These are phyloP conservation scores for Geotrichum aggregatum DNA, from an alignment of 1,139 yeast species.

Conservation along the genomic window DNA sequence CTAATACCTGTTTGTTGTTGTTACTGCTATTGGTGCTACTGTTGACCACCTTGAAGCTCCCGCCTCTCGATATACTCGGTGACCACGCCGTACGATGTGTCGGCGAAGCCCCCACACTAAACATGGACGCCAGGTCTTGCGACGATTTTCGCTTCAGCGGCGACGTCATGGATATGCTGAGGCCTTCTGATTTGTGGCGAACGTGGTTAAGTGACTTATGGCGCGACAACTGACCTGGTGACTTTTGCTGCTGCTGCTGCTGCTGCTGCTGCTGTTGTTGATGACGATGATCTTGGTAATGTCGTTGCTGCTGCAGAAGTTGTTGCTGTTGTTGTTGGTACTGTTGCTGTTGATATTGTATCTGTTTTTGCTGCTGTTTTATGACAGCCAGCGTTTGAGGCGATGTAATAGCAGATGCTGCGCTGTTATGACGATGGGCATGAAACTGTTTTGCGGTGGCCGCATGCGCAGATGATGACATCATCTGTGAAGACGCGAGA, in stretches of 20 bases:
- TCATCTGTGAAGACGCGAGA: neutral
- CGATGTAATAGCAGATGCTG: neutral
- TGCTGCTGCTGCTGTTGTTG: neutral
- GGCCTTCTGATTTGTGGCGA: slow-evolving; percentile 18
- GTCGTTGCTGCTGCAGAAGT: neutral
- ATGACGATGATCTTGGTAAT: neutral
- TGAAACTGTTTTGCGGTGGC: neutral
- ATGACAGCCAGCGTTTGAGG: neutral
- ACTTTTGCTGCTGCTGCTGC: neutral
- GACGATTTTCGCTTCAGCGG: slow-evolving; percentile 16
- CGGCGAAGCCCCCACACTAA: slow-evolving; percentile 16
- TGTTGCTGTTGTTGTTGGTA: neutral
- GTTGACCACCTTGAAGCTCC: slow-evolving; percentile 10
- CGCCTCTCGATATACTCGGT: slow-evolving; percentile 15
- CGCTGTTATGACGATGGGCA: slow-evolving; percentile 1
- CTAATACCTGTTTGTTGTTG: too few species aligned
- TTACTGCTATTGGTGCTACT: neutral
- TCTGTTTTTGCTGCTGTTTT: neutral
- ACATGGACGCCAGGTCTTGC: slow-evolving; percentile 17
- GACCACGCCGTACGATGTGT: slow-evolving; percentile 16
- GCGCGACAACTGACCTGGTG: neutral
- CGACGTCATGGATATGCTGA: neutral
- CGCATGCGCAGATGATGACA: neutral
- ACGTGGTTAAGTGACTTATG: slow-evolving; percentile 4
- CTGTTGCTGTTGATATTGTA: neutral